These are phyloP conservation scores for Rhodomyrtus tomentosa DNA, from an alignment of 345 rosid species.

Conservation along the genomic window DNA sequence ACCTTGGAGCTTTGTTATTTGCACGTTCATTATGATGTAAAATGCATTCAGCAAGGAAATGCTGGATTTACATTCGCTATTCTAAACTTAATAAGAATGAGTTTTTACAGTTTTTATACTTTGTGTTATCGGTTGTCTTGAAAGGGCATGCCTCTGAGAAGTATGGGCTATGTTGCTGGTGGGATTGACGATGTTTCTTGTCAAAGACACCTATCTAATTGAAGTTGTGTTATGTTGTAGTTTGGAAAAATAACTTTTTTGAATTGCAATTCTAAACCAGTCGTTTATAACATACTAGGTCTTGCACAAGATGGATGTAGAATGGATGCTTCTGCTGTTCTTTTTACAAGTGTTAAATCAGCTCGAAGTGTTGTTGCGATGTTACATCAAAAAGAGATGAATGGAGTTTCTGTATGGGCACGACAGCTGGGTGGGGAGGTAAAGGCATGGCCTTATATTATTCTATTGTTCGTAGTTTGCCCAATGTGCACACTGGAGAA, in stretches of 20 bases:
- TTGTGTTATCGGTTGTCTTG: not conserved
- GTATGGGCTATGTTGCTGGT: not conserved
- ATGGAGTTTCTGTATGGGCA: constrained; percentile 73
- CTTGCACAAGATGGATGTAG: constrained; percentile 89
- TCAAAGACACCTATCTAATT: not conserved
- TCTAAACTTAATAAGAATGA: not conserved
- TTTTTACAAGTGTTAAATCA: constrained; percentile 65
- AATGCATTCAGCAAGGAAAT: not conserved
- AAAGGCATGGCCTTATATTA: not conserved
- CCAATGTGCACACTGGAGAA: not conserved
- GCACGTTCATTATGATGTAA: not conserved
- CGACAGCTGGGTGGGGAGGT: constrained; percentile 99
- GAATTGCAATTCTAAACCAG: constrained; percentile 1
- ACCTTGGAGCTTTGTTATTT: not conserved
- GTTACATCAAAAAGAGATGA: constrained; percentile 61
- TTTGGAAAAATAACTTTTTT: not conserved
- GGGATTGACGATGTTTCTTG: not conserved
- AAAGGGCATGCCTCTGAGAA: not conserved
- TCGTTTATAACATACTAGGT: constrained; percentile 25
- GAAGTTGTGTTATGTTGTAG: not conserved
- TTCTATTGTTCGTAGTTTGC: not conserved
- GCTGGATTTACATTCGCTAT: not conserved
- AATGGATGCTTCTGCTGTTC: constrained; percentile 78
- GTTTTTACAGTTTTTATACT: not conserved
- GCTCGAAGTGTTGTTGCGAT: constrained; percentile 53